Evolutionary conservation across 257 asterid genomes (phyloP).

Genomic region (Voacanga thouarsii): DNA sequence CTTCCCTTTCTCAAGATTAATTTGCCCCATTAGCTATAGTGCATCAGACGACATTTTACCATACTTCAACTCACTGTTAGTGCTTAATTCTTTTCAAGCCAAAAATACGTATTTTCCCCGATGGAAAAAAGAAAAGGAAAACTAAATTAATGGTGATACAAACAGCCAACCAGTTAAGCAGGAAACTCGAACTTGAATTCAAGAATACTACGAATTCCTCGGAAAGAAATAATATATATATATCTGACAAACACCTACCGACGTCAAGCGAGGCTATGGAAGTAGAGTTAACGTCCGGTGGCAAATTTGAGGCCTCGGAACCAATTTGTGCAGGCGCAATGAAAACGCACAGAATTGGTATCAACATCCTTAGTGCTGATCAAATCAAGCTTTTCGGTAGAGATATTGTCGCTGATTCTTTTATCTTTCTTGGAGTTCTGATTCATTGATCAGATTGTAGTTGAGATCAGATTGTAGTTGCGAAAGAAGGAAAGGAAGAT

Average conservation of each 20-base stretch:
- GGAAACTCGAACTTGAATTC: neutral
- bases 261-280: neutral
- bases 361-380: neutral
- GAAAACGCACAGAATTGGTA: neutral
- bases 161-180: neutral
- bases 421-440: constrained; percentile 9
- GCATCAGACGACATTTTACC: constrained; percentile 31
- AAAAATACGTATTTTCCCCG: neutral
- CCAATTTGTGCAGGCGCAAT: neutral
- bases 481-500: no score
- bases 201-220: neutral
- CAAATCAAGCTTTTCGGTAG: neutral
- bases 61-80: constrained; percentile 27
- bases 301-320: constrained; percentile 1
- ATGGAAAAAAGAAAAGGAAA: neutral
- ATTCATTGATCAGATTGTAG: no score
- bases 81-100: constrained; percentile 16
- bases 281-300: neutral
- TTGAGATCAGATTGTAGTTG: no score
- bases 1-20: constrained; percentile 36
- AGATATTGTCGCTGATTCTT: neutral
- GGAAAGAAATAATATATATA: neutral
- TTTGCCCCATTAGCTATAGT: constrained; percentile 26
- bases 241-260: neutral
- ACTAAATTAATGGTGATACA: neutral